Percentiles rank a stretch among this genome's conserved stretches.
These are phyloP conservation scores for Raffaelea arxii DNA, from an alignment of 2,329 filamentous ascomycete species.

Conservation along the genomic window DNA sequence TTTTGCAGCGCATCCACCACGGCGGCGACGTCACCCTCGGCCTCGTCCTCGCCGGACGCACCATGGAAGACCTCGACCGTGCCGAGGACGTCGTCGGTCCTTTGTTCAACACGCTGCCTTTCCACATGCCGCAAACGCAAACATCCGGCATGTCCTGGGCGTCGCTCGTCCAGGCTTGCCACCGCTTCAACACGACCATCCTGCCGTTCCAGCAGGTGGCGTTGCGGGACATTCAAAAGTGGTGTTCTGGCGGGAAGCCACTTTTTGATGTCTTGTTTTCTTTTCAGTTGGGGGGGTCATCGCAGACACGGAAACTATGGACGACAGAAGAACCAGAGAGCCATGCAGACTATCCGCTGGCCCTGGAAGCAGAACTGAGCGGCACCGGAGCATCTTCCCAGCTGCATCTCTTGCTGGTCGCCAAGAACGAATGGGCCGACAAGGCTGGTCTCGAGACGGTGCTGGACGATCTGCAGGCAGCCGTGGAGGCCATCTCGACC, in stretches of 20 bases:
- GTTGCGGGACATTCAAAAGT: conserved; percentile 71
- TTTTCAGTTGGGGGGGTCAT: conserved; percentile 50
- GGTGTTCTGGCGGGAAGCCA: conserved; percentile 50
- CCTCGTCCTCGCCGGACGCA: conserved; percentile 68
- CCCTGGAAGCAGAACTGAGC: conserved; percentile 59
- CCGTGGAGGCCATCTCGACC: conserved; percentile 16
- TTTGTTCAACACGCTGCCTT: conserved; percentile 83
- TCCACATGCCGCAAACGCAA: conserved; percentile 26
- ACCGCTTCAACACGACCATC: conserved; percentile 58
- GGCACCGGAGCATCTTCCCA: conserved; percentile 10
- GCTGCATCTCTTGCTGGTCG: conserved; percentile 50
- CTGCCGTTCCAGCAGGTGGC: conserved; percentile 71
- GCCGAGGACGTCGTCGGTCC: conserved; percentile 66
- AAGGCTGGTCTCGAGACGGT: conserved; percentile 20
- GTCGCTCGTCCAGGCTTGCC: conserved; percentile 52
- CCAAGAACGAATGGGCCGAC: conserved; percentile 34
- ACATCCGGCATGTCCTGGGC: conserved; percentile 47
- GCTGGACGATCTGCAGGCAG: conserved; percentile 28
- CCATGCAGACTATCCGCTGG: conserved; percentile 62
- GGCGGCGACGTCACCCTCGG: conserved; percentile 49
- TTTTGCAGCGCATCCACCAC: conserved; percentile 42
- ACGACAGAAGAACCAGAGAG: conserved; percentile 34
- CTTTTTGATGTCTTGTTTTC: conserved; percentile 78
- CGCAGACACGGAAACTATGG: conserved; percentile 36
- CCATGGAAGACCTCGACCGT: conserved; percentile 56